A percentile compares a stretch with the other conserved stretches of the same genome.
phyloP scores from a whole-genome alignment of 1,284 basidiomycete species.

The Ustilago crameri region DNA sequence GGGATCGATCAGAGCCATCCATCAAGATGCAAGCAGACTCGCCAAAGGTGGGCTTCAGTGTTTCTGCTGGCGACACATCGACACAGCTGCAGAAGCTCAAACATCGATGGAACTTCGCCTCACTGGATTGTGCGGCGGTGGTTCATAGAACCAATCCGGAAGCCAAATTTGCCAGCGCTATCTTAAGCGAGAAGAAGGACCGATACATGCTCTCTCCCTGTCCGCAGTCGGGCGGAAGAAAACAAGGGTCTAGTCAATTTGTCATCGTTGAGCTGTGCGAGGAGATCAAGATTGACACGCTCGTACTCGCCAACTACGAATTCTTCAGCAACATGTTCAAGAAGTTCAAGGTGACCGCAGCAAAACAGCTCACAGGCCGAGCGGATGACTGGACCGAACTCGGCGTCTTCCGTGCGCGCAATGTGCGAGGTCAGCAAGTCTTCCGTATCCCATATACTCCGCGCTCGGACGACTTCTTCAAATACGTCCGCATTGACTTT shows the following conservation, averaged over 20 bases:
- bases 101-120: slow-evolving; percentile 86
- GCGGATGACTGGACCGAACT: slow-evolving; percentile 73
- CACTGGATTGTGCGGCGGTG: slow-evolving; percentile 89
- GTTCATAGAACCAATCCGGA: slow-evolving; percentile 84
- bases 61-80: slow-evolving; percentile 41
- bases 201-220: slow-evolving; percentile 98
- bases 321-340: slow-evolving; percentile 98
- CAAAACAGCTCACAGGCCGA: slow-evolving; percentile 80
- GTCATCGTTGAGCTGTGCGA: slow-evolving; percentile 97
- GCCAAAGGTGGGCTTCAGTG: slow-evolving; percentile 16
- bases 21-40: not conserved
- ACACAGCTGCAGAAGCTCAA: slow-evolving; percentile 53
- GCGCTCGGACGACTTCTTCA: slow-evolving; percentile 67
- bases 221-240: slow-evolving; percentile 62
- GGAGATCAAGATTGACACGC: slow-evolving; percentile 93
- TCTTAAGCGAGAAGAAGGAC: slow-evolving; percentile 90
- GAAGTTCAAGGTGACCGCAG: slow-evolving; percentile 86
- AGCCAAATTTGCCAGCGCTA: slow-evolving; percentile 84
- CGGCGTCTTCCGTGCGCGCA: slow-evolving; percentile 84
- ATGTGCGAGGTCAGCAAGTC: slow-evolving; percentile 87
- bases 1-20: not conserved
- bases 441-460: slow-evolving; percentile 43
- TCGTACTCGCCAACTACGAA: slow-evolving; percentile 96
- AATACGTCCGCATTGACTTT: slow-evolving; percentile 94
- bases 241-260: slow-evolving; percentile 73